Percentiles rank a stretch among this genome's conserved stretches.
phyloP scores from a whole-genome alignment of 139 green algal genomes.

The Trebouxia sp. region DNA sequence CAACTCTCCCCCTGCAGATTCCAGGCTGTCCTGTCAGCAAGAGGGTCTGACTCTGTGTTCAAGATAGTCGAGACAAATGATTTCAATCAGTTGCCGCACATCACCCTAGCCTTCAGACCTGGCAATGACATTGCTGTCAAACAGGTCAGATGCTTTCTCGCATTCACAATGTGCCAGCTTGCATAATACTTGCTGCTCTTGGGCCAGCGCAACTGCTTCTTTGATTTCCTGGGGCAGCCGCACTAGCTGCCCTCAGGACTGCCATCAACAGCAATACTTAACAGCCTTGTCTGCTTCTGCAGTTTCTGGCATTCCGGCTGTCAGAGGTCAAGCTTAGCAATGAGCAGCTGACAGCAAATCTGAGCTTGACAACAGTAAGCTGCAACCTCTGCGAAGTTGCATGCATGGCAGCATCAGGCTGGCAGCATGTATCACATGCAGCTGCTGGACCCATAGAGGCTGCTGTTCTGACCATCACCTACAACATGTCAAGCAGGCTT shows the following conservation, averaged over 20 bases:
- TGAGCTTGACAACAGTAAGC: constrained; percentile 50
- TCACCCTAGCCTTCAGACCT: constrained; percentile 80
- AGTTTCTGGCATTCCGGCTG: constrained; percentile 84
- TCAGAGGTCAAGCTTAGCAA: constrained; percentile 68
- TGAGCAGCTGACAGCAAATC: constrained; percentile 42
- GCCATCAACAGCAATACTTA: too few species aligned
- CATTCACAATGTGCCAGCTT: background rate
- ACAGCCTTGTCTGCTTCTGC: background rate
- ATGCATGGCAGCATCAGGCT: background rate
- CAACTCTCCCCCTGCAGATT: constrained; percentile 62
- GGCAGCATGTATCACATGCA: background rate
- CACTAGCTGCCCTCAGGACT: too few species aligned
- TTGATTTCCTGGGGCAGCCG: background rate
- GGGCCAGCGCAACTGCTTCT: too few species aligned
- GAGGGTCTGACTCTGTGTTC: constrained; percentile 63
- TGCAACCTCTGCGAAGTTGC: background rate
- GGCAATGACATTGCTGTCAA: constrained; percentile 84
- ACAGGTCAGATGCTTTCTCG: constrained; percentile 48
- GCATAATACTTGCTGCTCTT: too few species aligned
- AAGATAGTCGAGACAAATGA: constrained; percentile 92
- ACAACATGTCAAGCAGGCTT: too few species aligned
- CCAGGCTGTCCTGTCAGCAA: constrained; percentile 55
- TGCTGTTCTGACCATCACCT: too few species aligned
- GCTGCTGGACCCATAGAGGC: background rate
- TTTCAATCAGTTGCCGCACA: constrained; percentile 93